Base-by-base conservation (phyloP, 768 basidiomycete genomes). In the Hypholoma fasciculare region DNA sequence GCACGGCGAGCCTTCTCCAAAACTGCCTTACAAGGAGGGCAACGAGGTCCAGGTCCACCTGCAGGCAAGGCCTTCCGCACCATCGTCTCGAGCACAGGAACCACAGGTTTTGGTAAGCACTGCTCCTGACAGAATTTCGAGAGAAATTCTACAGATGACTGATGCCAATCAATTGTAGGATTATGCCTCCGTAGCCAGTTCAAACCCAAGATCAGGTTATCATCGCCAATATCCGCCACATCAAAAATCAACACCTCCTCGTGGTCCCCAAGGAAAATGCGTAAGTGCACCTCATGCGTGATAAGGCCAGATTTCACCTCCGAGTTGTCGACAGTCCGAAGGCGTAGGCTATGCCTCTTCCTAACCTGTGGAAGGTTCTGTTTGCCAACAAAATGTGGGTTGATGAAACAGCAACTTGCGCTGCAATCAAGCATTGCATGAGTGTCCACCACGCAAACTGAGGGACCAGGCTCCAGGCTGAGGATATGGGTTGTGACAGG, bases 151-250 rank as follows among this genome's bases (percentile, higher is more conserved):
- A 46, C n/a, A 1, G n/a, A 11, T 2, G 14, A 16, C 9, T 17
- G 44, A 11, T 46, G 13, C 44, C 44, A 46, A 17, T 46, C 44
- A 46, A 46, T 23, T 2, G 20, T 23, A 14, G 44, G 44, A 17
- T 46, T 46, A 20, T 46, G 44, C 20, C 20, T 14, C 44, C 44
- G 2, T 17, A 46, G 7, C 44, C 44, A 46, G 44, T 11, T 17
- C 9, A 46, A 13, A 11, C 44, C 44, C 16, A 50, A 8, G 19
- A 50, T 50, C 9, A 50, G 34, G 34, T 50, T 50, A 27, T 50
- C 49, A 36, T 50, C 49, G 11, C 49, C 49, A 50, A 50, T 50
- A 27, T 50, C 49, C 34, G 49, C 49, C 26, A 50, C 49, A 11
- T 50, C 49, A 27, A 50, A 50, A 14, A 14, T 23, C 49, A 50